Conservation (phyloP, 164 flowering plant genomes). For the Kingdonia uniflora region DNA sequence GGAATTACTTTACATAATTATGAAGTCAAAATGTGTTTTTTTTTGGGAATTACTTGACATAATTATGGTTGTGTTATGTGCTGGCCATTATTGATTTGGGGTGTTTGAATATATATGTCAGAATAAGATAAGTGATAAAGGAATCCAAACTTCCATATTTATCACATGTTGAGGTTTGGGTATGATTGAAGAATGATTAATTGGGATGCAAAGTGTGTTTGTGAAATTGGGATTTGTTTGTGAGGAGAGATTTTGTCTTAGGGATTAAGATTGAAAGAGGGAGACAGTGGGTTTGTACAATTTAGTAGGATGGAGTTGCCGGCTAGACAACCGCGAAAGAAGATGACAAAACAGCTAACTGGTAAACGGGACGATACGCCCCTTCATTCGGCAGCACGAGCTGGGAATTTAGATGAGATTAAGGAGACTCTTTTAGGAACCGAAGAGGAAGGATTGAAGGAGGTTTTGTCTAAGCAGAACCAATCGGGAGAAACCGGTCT, state of each 20-base stretch:
- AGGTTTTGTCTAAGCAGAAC: conserved; percentile 53
- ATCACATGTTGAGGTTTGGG: conserved; percentile 8
- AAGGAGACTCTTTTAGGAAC: conserved; percentile 28
- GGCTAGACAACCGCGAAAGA: conserved; percentile 31
- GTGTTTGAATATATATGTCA: not conserved
- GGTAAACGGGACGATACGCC: conserved; percentile 72
- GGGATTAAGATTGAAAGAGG: conserved; percentile 2
- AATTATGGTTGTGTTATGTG: too few species aligned
- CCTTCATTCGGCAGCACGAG: conserved; percentile 65
- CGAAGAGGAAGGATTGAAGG: conserved; percentile 42
- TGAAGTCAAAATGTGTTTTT: too few species aligned
- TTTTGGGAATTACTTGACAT: too few species aligned
- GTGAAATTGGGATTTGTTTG: conserved; percentile 26
- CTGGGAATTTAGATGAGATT: conserved; percentile 41
- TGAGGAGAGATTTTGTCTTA: conserved; percentile 14
- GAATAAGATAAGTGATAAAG: conserved; percentile 4
- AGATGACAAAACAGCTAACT: conserved; percentile 73
- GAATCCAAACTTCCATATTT: conserved; percentile 6
- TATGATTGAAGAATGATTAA: not conserved
- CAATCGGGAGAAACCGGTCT: conserved; percentile 82
- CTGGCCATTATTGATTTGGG: too few species aligned
- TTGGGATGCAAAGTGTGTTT: conserved; percentile 13
- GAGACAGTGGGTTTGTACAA: not conserved
- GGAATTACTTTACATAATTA: too few species aligned
- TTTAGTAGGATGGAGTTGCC: conserved; percentile 27